These are phyloP conservation scores for Globisporangium lucens DNA, from an alignment of 352 stramenopile species.

Conservation along the genomic window DNA sequence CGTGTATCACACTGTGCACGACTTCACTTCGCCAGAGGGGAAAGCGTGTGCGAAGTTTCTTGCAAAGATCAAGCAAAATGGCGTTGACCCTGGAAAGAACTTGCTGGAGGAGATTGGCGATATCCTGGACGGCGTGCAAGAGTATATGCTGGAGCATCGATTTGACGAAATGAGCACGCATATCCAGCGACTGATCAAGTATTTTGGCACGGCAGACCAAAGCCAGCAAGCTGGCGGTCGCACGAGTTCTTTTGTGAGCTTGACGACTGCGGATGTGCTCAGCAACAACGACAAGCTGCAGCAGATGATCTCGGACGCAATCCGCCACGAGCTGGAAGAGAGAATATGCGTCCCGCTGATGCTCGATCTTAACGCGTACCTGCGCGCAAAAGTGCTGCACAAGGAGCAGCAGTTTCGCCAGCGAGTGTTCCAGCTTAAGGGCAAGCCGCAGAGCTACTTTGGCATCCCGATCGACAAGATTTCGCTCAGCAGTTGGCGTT, in stretches of 20 bases:
- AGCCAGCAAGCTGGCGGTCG: constrained; percentile 22
- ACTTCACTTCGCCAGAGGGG: constrained; percentile 70
- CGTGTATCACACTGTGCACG: constrained; percentile 79
- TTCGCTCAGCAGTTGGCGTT: constrained; percentile 72
- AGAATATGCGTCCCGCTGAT: constrained; percentile 78
- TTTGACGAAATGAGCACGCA: constrained; percentile 75
- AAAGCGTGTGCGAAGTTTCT: constrained; percentile 80
- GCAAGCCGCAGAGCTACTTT: constrained; percentile 81
- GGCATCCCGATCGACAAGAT: constrained; percentile 77
- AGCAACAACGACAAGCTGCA: constrained; percentile 76
- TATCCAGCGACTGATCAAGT: constrained; percentile 60
- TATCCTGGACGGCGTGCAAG: constrained; percentile 77
- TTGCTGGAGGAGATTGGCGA: constrained; percentile 71
- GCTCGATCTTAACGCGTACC: constrained; percentile 40
- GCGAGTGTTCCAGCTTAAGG: constrained; percentile 57
- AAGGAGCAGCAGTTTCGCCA: constrained; percentile 78
- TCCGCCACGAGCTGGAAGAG: constrained; percentile 82
- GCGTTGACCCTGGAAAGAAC: constrained; percentile 44
- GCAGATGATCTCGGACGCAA: constrained; percentile 75
- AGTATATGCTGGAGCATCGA: constrained; percentile 85
- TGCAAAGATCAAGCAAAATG: constrained; percentile 46
- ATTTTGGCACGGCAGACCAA: constrained; percentile 20
- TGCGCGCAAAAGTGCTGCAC: constrained; percentile 46
- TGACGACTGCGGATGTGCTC: constrained; percentile 53
- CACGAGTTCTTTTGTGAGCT: constrained; percentile 66